These are phyloP conservation scores for Pleoardoris graminearum DNA, from an alignment of 2,329 filamentous ascomycete species.

Conservation along the genomic window DNA sequence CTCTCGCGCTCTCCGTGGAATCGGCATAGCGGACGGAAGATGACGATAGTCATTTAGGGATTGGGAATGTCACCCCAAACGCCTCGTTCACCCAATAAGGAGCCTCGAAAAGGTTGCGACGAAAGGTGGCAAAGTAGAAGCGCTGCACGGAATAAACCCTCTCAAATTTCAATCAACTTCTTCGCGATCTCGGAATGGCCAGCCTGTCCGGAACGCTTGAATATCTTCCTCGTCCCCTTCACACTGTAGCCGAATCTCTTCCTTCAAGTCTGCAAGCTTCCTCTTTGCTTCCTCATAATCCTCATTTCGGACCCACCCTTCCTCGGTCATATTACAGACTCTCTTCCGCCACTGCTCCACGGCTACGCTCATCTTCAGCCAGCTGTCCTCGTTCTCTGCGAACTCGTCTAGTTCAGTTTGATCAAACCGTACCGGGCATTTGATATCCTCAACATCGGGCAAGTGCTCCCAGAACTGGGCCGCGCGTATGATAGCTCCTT, in stretches of 20 bases:
- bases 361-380: constrained; percentile 16
- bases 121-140: constrained; percentile 8
- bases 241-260: constrained; percentile 19
- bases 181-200: constrained; percentile 19
- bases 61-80: constrained; percentile 10
- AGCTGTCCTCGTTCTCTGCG: constrained; percentile 11
- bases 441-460: constrained; percentile 15
- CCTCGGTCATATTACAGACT: constrained; percentile 18
- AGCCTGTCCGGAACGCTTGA: constrained; percentile 14
- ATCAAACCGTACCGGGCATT: constrained; percentile 16
- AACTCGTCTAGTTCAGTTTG: constrained; percentile 16
- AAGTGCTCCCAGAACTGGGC: constrained; percentile 16
- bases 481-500: constrained; percentile 16
- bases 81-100: constrained; percentile 14
- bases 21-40: not conserved
- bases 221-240: constrained; percentile 17
- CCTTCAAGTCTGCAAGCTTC: not conserved
- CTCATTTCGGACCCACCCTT: constrained; percentile 20
- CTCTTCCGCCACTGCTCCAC: constrained; percentile 16
- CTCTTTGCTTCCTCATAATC: constrained; percentile 17
- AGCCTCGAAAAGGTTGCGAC: constrained; percentile 10
- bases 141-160: not conserved
- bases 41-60: constrained; percentile 7
- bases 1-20: too few species aligned
- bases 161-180: constrained; percentile 12